phyloP scores from a whole-genome alignment of 331 rosid species.

The Saraca asoca region DNA sequence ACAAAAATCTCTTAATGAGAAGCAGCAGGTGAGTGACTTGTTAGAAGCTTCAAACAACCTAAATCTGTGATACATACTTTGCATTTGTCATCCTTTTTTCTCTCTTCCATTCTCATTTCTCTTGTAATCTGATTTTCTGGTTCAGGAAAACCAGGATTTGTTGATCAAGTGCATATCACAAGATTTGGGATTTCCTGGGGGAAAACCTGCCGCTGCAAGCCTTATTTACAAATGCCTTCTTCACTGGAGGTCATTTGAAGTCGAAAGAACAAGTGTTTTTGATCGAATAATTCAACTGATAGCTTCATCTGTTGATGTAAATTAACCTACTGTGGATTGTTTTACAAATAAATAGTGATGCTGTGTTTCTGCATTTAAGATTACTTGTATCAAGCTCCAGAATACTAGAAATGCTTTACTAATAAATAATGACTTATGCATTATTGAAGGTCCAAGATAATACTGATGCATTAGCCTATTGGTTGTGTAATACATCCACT shows the following conservation, averaged over 20 bases:
- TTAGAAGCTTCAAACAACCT: conserved; percentile 25
- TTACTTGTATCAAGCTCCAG: conserved; percentile 21
- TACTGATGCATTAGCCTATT: conserved; percentile 84
- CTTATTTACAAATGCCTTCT: conserved; percentile 93
- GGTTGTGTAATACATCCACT: conserved; percentile 94
- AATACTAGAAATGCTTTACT: conserved; percentile 30
- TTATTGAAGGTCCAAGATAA: conserved; percentile 79
- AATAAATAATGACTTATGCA: conserved; percentile 33
- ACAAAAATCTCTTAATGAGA: conserved; percentile 93
- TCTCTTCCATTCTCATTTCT: conserved; percentile 19
- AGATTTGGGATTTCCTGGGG: conserved; percentile 92
- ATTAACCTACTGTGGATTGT: conserved; percentile 30
- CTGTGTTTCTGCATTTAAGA: conserved; percentile 31
- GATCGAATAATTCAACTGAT: conserved; percentile 89
- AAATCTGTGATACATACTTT: conserved; percentile 29
- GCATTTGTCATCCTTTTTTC: conserved; percentile 28
- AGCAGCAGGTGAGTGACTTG: conserved; percentile 76
- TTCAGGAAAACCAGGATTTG: conserved; percentile 95
- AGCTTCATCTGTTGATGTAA: conserved; percentile 93
- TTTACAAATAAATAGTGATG: conserved; percentile 23
- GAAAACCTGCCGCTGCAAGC: conserved; percentile 91
- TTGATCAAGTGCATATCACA: conserved; percentile 80
- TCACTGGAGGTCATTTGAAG: conserved; percentile 98
- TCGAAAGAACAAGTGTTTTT: conserved; percentile 87
- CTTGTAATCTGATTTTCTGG: conserved; percentile 33